These are phyloP conservation scores for Perkinsus olseni DNA, from an alignment of 169 alveolate species.

Conservation along the genomic window DNA sequence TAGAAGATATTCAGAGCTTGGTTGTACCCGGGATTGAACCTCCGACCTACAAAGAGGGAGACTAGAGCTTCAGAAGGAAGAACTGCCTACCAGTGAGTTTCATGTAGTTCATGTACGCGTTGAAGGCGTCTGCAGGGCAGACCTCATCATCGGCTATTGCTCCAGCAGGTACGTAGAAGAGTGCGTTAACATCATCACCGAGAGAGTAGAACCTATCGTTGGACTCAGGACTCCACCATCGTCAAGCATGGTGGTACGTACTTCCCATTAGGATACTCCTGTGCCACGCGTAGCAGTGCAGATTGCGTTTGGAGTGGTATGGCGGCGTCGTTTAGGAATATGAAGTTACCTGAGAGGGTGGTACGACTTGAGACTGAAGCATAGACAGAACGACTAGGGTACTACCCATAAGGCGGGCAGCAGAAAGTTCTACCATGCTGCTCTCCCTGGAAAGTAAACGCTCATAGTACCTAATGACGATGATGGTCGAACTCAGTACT, in stretches of 20 bases:
- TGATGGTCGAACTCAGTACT: too few relatives aligned
- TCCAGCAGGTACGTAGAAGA: slow-evolving; percentile 26
- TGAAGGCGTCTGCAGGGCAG: background rate
- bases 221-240: background rate
- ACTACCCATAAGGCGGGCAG: slow-evolving; percentile 28
- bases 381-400: background rate
- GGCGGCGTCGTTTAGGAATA: slow-evolving; percentile 20
- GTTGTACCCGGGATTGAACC: slow-evolving; percentile 29
- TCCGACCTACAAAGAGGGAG: background rate
- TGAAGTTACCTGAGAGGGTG: background rate
- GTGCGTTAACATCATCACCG: slow-evolving; percentile 35
- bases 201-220: slow-evolving; percentile 10
- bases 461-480: background rate
- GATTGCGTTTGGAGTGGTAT: slow-evolving; percentile 20
- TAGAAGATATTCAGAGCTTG: slow-evolving; percentile 6
- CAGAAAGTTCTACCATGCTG: slow-evolving; percentile 3
- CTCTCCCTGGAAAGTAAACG: slow-evolving; percentile 11
- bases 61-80: background rate
- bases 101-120: slow-evolving; percentile 16
- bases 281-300: background rate
- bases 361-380: background rate
- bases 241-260: background rate
- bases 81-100: slow-evolving; percentile 6
- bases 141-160: slow-evolving; percentile 1
- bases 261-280: background rate